Conservation (phyloP, 2,329 filamentous ascomycete species). For the Verticillium albo-atrum region DNA sequence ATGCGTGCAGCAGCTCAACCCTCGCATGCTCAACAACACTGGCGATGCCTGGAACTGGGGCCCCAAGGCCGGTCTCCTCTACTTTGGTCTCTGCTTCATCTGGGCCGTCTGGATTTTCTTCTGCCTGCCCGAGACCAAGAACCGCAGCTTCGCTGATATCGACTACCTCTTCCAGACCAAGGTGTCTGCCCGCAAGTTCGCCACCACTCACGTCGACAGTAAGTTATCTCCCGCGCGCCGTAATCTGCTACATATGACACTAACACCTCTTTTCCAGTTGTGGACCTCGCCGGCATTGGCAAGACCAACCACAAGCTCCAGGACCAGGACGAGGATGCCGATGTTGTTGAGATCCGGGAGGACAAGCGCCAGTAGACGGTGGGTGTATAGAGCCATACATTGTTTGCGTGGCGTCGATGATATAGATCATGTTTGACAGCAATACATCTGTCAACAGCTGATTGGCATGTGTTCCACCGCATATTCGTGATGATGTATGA, state of each 20-base stretch:
- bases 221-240: slow-evolving; percentile 10
- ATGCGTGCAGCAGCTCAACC: slow-evolving; percentile 30
- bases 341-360: neutral
- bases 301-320: neutral
- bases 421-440: neutral
- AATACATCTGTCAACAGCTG: neutral
- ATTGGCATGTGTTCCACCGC: too few relatives aligned
- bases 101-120: slow-evolving; percentile 38
- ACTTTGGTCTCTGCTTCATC: slow-evolving; percentile 31
- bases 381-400: neutral
- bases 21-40: slow-evolving; percentile 26
- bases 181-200: slow-evolving; percentile 22
- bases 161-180: slow-evolving; percentile 40
- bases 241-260: neutral
- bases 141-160: slow-evolving; percentile 41
- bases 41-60: slow-evolving; percentile 26
- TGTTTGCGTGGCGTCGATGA: neutral
- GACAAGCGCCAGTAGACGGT: neutral
- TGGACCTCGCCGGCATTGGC: slow-evolving; percentile 2
- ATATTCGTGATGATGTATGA: too few relatives aligned
- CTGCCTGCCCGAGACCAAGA: slow-evolving; percentile 39
- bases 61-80: slow-evolving; percentile 32
- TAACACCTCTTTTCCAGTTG: neutral
- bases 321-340: neutral
- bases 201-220: slow-evolving; percentile 20